A percentile compares a stretch with the other conserved stretches of the same genome.
Evolutionary conservation across 2,329 filamentous ascomycete genomes (phyloP).

Genomic region (Ustulina deusta): DNA sequence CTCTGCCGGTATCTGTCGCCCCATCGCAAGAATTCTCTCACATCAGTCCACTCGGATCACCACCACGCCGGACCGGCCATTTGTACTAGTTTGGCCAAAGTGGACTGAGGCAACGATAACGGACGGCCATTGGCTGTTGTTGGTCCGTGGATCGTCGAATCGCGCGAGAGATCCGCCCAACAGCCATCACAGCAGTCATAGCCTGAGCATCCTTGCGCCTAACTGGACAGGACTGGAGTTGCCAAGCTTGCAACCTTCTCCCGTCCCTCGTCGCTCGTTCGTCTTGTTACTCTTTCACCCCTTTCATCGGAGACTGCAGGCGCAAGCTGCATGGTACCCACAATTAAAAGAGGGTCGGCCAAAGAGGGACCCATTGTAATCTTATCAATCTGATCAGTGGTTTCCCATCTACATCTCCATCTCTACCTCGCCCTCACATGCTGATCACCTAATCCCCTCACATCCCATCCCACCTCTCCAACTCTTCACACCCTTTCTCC

Average conservation of each 20-base stretch:
- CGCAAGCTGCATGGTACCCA: slow-evolving; percentile 16
- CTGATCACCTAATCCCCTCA: slow-evolving; percentile 37
- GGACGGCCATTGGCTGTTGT: slow-evolving; percentile 16
- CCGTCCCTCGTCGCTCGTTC: neutral
- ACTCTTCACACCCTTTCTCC: slow-evolving; percentile 18
- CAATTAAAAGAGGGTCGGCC: neutral
- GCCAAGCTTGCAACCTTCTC: slow-evolving; percentile 1
- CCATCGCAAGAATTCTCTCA: slow-evolving; percentile 16
- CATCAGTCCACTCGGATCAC: slow-evolving; percentile 38
- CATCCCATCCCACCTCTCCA: slow-evolving; percentile 15
- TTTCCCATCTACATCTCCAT: slow-evolving; percentile 43
- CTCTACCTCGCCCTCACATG: slow-evolving; percentile 26
- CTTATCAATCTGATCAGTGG: slow-evolving; percentile 56
- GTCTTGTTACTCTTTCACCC: no score
- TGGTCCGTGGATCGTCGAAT: no score
- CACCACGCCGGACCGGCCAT: slow-evolving; percentile 32
- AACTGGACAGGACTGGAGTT: slow-evolving; percentile 1
- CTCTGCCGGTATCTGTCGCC: neutral
- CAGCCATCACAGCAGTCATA: slow-evolving; percentile 9
- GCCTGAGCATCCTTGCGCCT: neutral
- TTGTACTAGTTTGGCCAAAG: neutral
- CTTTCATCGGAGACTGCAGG: no score
- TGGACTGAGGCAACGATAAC: slow-evolving; percentile 6
- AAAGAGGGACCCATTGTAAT: slow-evolving; percentile 48
- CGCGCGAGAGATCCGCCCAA: no score